These are phyloP conservation scores for Agaricus subrufescens DNA, from an alignment of 768 basidiomycete genomes.

Conservation along the genomic window DNA sequence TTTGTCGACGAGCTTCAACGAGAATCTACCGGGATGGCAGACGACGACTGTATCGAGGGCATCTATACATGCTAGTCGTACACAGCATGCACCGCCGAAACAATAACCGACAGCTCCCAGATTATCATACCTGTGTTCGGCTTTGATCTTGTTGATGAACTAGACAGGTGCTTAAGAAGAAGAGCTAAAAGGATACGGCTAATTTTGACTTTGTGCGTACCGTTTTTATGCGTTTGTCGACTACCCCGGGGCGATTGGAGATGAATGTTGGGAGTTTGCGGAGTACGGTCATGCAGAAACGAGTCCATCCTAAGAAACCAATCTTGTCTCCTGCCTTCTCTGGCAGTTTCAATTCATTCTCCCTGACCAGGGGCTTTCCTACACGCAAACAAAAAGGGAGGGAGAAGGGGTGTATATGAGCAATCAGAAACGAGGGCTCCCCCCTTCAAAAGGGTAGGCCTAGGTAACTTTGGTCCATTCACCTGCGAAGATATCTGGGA, in stretches of 20 bases:
- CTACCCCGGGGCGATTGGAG: conserved; percentile 26
- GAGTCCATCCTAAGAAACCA: conserved; percentile 23
- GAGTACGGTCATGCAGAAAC: conserved; percentile 19
- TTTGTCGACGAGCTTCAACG: conserved; percentile 27
- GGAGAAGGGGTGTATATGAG: conserved; percentile 14
- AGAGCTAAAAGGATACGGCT: background rate
- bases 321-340: conserved; percentile 30
- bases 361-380: conserved; percentile 28
- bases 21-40: conserved; percentile 34
- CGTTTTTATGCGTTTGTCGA: conserved; percentile 21
- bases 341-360: conserved; percentile 21
- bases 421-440: conserved; percentile 17
- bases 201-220: conserved; percentile 9
- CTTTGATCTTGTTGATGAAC: conserved; percentile 30
- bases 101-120: conserved; percentile 42
- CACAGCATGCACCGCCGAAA: conserved; percentile 33
- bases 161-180: conserved; percentile 9
- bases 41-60: conserved; percentile 35
- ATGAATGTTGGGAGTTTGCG: conserved; percentile 27
- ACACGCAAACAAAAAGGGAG: background rate
- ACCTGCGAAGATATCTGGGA: conserved; percentile 60
- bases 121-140: conserved; percentile 34
- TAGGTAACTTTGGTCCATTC: conserved; percentile 4
- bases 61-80: conserved; percentile 31
- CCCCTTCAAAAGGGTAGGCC: no score